Evolutionary conservation across 495 filamentous ascomycete species (phyloP), one percentile per base, ranked within the genome.

Genomic region (Schizothecium vesticola): DNA sequence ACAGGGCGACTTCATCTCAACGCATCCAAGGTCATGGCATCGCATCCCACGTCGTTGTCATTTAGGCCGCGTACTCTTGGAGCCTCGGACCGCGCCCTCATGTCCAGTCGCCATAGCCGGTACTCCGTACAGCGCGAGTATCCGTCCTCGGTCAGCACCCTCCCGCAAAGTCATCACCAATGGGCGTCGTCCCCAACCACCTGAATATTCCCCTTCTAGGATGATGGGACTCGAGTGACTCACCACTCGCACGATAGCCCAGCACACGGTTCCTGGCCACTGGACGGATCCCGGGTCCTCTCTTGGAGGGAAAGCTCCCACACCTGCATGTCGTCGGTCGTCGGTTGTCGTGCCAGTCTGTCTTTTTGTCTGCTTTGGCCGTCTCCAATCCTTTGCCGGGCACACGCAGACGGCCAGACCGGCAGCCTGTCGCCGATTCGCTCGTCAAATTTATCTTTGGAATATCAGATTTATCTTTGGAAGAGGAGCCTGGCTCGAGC

Each of bases 201-300:
- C 68, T 59, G 26, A 33, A 70, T 29, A 29, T 70, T 61, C 22
- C 59, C 59, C 24, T 24, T 26, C 55, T 22, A 11, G 25, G 23
- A 22, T 57, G 12, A 9, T 22, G n/a, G 31, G 64, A 71, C 65
- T 75, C 67, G 68, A 70, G 66, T 76, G 74, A 76, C 69, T 75
- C 74, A 69, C 63, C 25, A 65, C 63, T 58, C 67, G 62, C 66
- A 65, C 56, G 43, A 29, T 36, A 65, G 63, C 63, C 21, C 65
- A 61, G 65, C 23, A 63, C 68, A 59, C 56, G 25, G 63, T 65
- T 65, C 63, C 63, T 65, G 63, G 56, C n/a, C n/a, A 65, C 33
- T 43, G 33, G n/a, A n/a, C 56, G 62, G 62, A 62, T 62, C 26
- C 26, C 6, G 26, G n/a, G n/a, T 33, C 31, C 31, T 33, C 31